Base-by-base conservation (phyloP, 371 early-diverging fungal species). In the Actinomucor elegans region DNA sequence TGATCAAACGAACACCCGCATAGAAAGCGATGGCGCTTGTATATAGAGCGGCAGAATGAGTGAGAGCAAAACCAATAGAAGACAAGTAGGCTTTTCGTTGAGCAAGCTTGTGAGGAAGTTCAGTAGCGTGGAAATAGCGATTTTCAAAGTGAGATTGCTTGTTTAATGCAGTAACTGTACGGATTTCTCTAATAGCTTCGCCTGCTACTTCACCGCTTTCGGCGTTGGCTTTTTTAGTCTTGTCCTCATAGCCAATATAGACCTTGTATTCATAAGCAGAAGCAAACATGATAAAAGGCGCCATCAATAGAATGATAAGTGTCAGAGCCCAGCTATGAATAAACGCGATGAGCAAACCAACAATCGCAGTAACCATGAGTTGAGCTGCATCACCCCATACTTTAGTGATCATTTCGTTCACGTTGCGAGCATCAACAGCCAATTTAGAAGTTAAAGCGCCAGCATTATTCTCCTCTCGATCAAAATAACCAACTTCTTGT, bases 401-500 rank as follows among this genome's bases (percentile, higher is more conserved):
- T 48, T 79, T 86, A 42, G 86, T 80, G 27, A 94, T 80, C 52
- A 88, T 62, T 33, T 86, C 80, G 42, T 81, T 74, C 47, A 85
- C 75, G 52, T 78, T 77, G 49, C 79, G 69, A 7, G 96, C 89
- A 62, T 94, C 94, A 18, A 86, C 79, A 11, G 94, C 85, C 40
- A 97, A 75, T 31, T 86, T 81, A 14, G 93, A 71, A 2, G 92
- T 86, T 23, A 96, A 69, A 10, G 87, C 90, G 40, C 97, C 96
- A 18, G 86, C 83, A 26, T 74, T 81, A 73, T 95, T 85, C 31
- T 83, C 81, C 23, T 87, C 87, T n/a, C 79, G 73, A 69, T 97
- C 97, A 68, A 90, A 97, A 69, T 79, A 96, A 3, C 75, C 88
- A 50, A 94, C 85, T 53, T 95, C 94, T 73, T 95, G 96, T 9